Conservation (phyloP, 495 filamentous ascomycete genomes). For the Cercophora scortea region DNA sequence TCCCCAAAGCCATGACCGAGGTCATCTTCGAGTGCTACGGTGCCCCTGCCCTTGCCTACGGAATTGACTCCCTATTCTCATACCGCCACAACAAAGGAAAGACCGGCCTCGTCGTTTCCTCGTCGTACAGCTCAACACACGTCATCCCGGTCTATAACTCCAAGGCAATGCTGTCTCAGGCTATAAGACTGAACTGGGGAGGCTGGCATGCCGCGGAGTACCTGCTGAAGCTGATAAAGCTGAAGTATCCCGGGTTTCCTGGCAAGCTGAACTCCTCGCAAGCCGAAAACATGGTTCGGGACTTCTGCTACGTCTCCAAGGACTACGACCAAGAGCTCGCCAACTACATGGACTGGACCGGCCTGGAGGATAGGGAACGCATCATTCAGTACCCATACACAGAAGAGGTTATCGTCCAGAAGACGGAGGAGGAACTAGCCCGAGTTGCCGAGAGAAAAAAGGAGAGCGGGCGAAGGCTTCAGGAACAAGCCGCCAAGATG, state of each 20-base stretch:
- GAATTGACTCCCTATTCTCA: slow-evolving; percentile 92
- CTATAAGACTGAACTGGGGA: slow-evolving; percentile 90
- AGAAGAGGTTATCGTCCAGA: slow-evolving; percentile 79
- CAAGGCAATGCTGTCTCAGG: slow-evolving; percentile 73
- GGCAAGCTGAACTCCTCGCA: slow-evolving; percentile 78
- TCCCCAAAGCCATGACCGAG: slow-evolving; percentile 79
- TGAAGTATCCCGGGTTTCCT: slow-evolving; percentile 84
- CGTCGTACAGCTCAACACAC: slow-evolving; percentile 87
- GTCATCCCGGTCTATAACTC: slow-evolving; percentile 86
- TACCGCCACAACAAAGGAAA: slow-evolving; percentile 84
- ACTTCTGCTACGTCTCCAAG: slow-evolving; percentile 83
- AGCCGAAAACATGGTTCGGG: slow-evolving; percentile 74
- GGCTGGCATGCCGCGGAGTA: slow-evolving; percentile 85
- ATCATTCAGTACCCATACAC: slow-evolving; percentile 90
- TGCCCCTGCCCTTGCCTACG: slow-evolving; percentile 80
- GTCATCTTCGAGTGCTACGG: slow-evolving; percentile 92
- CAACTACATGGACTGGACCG: slow-evolving; percentile 75
- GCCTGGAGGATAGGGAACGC: slow-evolving; percentile 78
- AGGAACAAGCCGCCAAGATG: slow-evolving; percentile 97
- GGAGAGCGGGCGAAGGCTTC: slow-evolving; percentile 81
- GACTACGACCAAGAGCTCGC: slow-evolving; percentile 72
- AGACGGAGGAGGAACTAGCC: slow-evolving; percentile 86
- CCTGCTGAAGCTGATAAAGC: slow-evolving; percentile 72
- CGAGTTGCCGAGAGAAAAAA: slow-evolving; percentile 83
- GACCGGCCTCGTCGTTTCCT: slow-evolving; percentile 85